Conservation (phyloP, 306 rosid genomes). For the Ziziphus jujuba region DNA sequence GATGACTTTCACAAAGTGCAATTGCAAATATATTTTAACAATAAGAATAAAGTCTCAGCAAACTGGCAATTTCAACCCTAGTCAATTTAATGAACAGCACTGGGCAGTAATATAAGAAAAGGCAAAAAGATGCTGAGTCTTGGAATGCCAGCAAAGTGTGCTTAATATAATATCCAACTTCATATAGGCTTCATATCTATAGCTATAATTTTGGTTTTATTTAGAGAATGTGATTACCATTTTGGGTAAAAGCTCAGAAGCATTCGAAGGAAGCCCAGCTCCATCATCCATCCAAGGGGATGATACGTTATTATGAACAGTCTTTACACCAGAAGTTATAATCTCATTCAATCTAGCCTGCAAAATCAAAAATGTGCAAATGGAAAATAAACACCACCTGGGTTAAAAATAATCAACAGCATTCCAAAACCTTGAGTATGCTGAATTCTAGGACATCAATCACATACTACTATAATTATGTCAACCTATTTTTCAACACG, state of each 20-base stretch:
- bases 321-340: conserved; percentile 52
- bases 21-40: too few relatives aligned
- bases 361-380: conserved; percentile 24
- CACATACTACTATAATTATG: neutral
- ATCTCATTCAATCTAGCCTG: conserved; percentile 85
- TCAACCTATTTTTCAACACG: neutral
- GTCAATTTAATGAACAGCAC: too few relatives aligned
- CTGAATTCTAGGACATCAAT: too few relatives aligned
- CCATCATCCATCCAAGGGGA: conserved; percentile 87
- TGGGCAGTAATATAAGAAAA: too few relatives aligned
- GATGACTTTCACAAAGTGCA: too few relatives aligned
- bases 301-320: conserved; percentile 41
- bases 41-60: too few relatives aligned
- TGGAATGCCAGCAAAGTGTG: too few relatives aligned
- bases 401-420: conserved; percentile 14
- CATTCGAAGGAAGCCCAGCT: conserved; percentile 80
- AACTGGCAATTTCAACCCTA: too few relatives aligned
- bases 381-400: conserved; percentile 18
- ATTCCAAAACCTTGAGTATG: neutral
- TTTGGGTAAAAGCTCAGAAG: conserved; percentile 73
- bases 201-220: conserved; percentile 1
- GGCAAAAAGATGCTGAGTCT: too few relatives aligned
- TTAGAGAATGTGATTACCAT: conserved; percentile 56
- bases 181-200: too few relatives aligned
- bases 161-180: too few relatives aligned